Base-by-base conservation (phyloP, 2,329 filamentous ascomycete species). In the Meredithiella fracta region DNA sequence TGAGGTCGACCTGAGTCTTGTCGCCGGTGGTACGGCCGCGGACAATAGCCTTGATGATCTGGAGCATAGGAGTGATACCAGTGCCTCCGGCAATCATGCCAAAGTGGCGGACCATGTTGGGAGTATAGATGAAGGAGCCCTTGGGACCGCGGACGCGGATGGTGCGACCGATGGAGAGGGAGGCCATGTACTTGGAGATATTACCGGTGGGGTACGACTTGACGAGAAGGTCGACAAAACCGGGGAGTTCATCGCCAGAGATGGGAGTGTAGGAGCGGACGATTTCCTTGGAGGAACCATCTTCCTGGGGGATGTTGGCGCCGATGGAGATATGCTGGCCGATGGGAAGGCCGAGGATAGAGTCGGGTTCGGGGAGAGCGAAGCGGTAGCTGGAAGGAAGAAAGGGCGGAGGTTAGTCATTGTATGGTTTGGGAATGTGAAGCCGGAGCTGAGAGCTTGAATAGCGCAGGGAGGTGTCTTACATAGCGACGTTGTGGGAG, bases 1-100 rank as follows among this genome's bases (percentile, higher is more conserved):
- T 89, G 61, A 98, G 75, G 67, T 96, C 89, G 55, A 97, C 81
- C 74, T 95, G 76, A 59, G 92, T 98, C 67, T 73, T 82, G 72
- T 95, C 89, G 60, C 84, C 90, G 53, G 81, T 74, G 55, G 81
- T 76, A 63, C 88, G 81, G 65, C 87, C 87, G 63, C 87, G 81
- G 64, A 90, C 79, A 63, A 97, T 89, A 58, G 91, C 92, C 65
- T 89, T 85, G 67, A 95, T 82, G 64, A 98, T 82, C 74, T 98
- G 92, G 61, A 97, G 79, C 92, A 98, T 98, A 59, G 92, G 92
- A 8, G 92, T 97, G 69, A 98, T 97, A 63, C 92, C 92, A 34
- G 92, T 97, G 62, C 92, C 92, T 62, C 92, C 92, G 61, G 92
- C 89, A 67, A 98, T 87, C 92, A 98, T 98, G 67, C 90, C 92